These are phyloP conservation scores for Zygosaccharomyces rouxii DNA, from an alignment of 805 yeast genomes.

Conservation along the genomic window DNA sequence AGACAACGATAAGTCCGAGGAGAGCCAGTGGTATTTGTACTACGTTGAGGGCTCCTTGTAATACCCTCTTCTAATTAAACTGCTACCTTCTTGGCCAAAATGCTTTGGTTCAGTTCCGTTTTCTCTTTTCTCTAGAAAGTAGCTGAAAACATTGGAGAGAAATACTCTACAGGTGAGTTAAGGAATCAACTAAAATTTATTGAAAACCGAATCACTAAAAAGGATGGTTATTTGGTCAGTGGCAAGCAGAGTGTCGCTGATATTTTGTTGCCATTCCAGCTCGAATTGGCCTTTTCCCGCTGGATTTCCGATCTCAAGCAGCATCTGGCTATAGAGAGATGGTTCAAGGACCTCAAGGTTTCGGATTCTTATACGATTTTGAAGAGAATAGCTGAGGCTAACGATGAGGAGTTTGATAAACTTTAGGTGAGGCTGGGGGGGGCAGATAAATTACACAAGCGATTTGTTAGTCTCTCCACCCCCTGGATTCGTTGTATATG, in stretches of 20 bases:
- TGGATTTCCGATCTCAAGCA: constrained; percentile 16
- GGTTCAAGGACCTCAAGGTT: constrained; percentile 20
- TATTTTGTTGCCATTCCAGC: constrained; percentile 49
- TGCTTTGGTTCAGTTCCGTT: constrained; percentile 45
- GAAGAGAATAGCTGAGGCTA: constrained; percentile 15
- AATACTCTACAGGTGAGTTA: constrained; percentile 48
- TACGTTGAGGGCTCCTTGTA: constrained; percentile 62
- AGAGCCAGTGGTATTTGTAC: constrained; percentile 49
- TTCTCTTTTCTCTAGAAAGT: constrained; percentile 42
- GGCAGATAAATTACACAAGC: too few species aligned
- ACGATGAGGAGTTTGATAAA: constrained; percentile 15
- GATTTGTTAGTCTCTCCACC: too few species aligned
- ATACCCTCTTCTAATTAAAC: constrained; percentile 41
- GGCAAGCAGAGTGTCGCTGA: constrained; percentile 52
- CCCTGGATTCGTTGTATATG: too few species aligned
- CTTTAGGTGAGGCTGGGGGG: neutral
- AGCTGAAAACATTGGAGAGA: constrained; percentile 43
- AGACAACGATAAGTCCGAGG: constrained; percentile 39
- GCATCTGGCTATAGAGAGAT: constrained; percentile 25
- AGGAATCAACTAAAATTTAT: constrained; percentile 38
- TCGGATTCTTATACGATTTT: constrained; percentile 15
- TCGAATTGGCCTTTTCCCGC: constrained; percentile 22
- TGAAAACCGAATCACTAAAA: constrained; percentile 38
- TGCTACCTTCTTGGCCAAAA: constrained; percentile 38
- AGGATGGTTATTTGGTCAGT: constrained; percentile 45